Evolutionary conservation across 441 rosid species (phyloP).

Genomic region (Erodium moschatum): DNA sequence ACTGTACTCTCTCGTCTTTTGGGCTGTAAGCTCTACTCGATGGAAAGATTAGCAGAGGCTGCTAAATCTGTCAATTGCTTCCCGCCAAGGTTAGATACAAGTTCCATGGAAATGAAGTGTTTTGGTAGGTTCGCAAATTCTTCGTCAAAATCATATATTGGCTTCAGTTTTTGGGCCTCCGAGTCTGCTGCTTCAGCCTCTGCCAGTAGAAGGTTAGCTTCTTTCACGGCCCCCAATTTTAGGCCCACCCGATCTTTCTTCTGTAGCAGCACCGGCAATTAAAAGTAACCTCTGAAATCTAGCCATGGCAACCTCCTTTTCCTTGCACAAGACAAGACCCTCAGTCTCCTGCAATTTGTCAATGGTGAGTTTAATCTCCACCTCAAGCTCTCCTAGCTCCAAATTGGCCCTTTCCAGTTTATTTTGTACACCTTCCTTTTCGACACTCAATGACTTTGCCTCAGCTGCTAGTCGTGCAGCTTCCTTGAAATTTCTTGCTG

Average conservation of each 20-base stretch:
- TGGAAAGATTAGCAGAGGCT: conserved; percentile 31
- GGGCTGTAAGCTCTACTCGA: conserved; percentile 21
- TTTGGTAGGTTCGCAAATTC: conserved; percentile 40
- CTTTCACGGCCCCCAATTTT: conserved; percentile 58
- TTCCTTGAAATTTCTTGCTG: conserved; percentile 82
- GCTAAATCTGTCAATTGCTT: conserved; percentile 58
- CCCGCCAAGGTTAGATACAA: conserved; percentile 48
- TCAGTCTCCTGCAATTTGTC: conserved; percentile 55
- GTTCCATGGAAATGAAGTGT: conserved; percentile 66
- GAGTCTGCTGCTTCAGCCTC: conserved; percentile 71
- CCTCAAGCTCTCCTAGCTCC: conserved; percentile 50
- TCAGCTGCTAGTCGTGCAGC: conserved; percentile 86
- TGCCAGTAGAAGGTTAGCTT: conserved; percentile 57
- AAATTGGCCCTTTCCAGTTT: conserved; percentile 44
- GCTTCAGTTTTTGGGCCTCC: conserved; percentile 55
- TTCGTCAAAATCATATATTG: conserved; percentile 42
- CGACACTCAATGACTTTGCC: conserved; percentile 61
- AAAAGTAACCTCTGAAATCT: conserved; percentile 61
- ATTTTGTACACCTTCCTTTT: conserved; percentile 46
- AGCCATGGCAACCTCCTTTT: conserved; percentile 61
- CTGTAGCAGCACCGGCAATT: conserved; percentile 52
- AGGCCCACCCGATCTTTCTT: conserved; percentile 73
- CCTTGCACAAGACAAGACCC: conserved; percentile 44
- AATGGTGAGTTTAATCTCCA: conserved; percentile 48
- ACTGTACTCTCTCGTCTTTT: neutral